Base-by-base conservation (phyloP, 192 early-diverging fungal genomes). In the Coemansia sp. region DNA sequence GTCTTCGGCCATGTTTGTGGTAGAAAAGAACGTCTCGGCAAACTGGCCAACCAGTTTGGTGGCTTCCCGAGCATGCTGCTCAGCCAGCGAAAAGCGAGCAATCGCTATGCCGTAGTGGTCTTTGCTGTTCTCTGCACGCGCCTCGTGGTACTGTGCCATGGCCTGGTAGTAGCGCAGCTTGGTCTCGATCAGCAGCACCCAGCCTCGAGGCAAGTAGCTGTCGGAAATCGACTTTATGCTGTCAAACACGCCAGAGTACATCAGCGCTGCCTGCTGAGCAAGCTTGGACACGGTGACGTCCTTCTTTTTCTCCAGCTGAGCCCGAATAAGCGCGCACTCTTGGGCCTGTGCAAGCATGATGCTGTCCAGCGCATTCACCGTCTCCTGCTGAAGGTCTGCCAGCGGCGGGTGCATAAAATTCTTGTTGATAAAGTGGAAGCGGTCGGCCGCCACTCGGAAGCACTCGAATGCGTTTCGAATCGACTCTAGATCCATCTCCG, bases 331-430 rank as follows among this genome's bases (percentile, higher is more conserved):
- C 48, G 91, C 89, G 58, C 88, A 87, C 67, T 99, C 96, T 57
- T 99, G 96, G 1, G 93, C 93, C 72, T 97, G 94, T 1, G 89
- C 91, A 34, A 97, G 74, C 93, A 95, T 95, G 46, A 94, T 74
- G 30, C 90, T 82, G 16, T 81, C 80, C 12, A 99, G 67, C 44
- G 89, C 79, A 51, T 91, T 93, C 50, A 96, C 87, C 2, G 90
- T 89, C 40, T 96, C 93, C 26, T 90, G 81, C 53, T 92, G 89
- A 40, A 99, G 66, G 71, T 99, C 96, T 3, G 86, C 78, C 7
- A 91, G 93, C 0, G 96, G 96, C 17, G 96, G 92, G 60, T 99
- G 96, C 50, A 97, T 72, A 69, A 99, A 99, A 74, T 95, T 99
- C 57, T 99, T 93, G 72, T 91, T 96, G 77, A 99, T 97, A 66